Evolutionary conservation across 805 yeast genomes (phyloP), one percentile per base, ranked within the genome.

Genomic region (Saturnispora hagleri): DNA sequence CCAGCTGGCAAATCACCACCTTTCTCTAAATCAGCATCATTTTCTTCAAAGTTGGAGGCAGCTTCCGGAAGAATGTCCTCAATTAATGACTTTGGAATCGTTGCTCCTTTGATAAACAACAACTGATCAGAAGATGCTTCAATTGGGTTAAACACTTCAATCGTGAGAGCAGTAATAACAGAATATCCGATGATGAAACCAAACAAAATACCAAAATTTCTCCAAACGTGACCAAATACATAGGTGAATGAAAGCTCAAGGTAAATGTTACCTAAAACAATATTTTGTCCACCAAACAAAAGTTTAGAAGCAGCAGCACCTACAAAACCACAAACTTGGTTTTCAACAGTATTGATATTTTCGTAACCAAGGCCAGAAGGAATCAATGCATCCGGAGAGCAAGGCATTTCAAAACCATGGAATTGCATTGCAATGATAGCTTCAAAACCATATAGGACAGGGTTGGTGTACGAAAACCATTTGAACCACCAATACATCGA

Each of bases 161-260:
- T 65, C 12, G 65, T 57, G 15, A 67, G 4, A 10, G 61, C 55
- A 42, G 64, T 60, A 26, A 65, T 54, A 5, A 50, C 46, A 45
- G 74, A 58, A 62, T 73, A 73, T 56, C 75, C 72, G 12, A 73
- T 42, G 43, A 70, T 62, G 58, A 70, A 75, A 9, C 66, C 76
- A 58, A 75, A 47, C 46, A 71, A 51, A 52, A 77, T 73, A 56
- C 82, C 96, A 53, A 82, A 74, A 64, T 88, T 84, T 70, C 95
- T 80, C 96, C 96, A 88, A 48, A 77, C 75, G 65, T 88, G 86
- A 22, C 66, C 57, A 60, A 74, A 79, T 26, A 61, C 64, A 69
- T 82, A 87, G 43, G 66, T 63, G 66, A 66, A 87, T 10, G 80
- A 64, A 7, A 59, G 60, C 4, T 57, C 56, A 24, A 81, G 52